phyloP scores from a whole-genome alignment of 371 early-diverging fungal genomes.

The Mucor plumbeus region DNA sequence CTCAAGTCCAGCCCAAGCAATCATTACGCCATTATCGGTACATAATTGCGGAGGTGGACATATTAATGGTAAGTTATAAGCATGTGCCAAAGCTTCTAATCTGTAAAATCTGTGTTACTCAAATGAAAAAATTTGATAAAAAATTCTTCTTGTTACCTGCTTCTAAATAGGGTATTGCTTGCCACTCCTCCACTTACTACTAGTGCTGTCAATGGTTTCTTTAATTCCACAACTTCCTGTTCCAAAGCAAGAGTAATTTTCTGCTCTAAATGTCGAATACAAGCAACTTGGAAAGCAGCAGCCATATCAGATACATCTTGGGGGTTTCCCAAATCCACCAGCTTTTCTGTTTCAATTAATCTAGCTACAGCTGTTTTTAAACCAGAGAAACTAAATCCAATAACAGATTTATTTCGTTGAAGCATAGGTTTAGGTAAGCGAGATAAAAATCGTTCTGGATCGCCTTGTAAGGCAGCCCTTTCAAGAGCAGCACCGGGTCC shows the following conservation, averaged over 20 bases:
- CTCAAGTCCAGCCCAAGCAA: slow-evolving; percentile 87
- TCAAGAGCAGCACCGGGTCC: slow-evolving; percentile 84
- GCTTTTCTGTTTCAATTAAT: slow-evolving; percentile 46
- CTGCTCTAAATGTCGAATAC: slow-evolving; percentile 69
- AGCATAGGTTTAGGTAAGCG: slow-evolving; percentile 72
- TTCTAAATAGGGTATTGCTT: slow-evolving; percentile 64
- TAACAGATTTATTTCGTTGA: slow-evolving; percentile 56
- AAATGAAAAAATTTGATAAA: background rate
- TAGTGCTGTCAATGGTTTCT: slow-evolving; percentile 58
- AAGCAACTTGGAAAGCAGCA: slow-evolving; percentile 75
- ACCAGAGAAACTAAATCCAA: slow-evolving; percentile 82
- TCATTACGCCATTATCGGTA: slow-evolving; percentile 91
- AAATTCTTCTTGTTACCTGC: slow-evolving; percentile 32
- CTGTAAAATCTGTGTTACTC: slow-evolving; percentile 16
- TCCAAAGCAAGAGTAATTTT: slow-evolving; percentile 67
- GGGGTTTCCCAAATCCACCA: slow-evolving; percentile 22
- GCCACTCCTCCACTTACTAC: slow-evolving; percentile 89
- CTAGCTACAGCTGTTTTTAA: slow-evolving; percentile 70
- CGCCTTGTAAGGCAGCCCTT: slow-evolving; percentile 61
- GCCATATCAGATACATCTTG: slow-evolving; percentile 72
- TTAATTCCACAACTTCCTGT: slow-evolving; percentile 43
- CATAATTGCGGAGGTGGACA: slow-evolving; percentile 82
- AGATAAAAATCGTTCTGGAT: slow-evolving; percentile 52
- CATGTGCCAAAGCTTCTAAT: slow-evolving; percentile 47
- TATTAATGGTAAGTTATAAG: slow-evolving; percentile 58